Conservation (phyloP, 441 rosid genomes). For the Croton laevigatus region DNA sequence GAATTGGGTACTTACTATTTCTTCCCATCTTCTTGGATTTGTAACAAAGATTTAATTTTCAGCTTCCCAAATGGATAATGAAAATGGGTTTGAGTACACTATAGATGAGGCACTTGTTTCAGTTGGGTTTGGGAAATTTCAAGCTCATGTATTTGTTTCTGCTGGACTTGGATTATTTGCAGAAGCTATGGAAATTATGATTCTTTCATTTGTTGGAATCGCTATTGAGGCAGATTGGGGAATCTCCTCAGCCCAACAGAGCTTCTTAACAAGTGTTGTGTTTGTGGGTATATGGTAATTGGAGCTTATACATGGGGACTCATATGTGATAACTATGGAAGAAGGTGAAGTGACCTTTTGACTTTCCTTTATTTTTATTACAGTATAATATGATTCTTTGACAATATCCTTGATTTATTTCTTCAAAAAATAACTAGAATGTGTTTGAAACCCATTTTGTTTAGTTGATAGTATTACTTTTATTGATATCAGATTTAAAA, state of each 20-base stretch:
- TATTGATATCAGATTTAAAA: too few relatives aligned
- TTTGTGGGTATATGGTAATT: slow-evolving; percentile 56
- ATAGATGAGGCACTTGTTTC: slow-evolving; percentile 51
- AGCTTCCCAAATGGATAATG: slow-evolving; percentile 12
- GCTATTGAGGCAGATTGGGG: slow-evolving; percentile 52
- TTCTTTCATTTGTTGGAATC: slow-evolving; percentile 64
- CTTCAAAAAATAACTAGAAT: background rate
- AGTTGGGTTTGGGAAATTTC: slow-evolving; percentile 58
- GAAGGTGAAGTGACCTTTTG: slow-evolving; percentile 32
- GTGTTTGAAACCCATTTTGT: too few relatives aligned
- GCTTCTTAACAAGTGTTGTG: slow-evolving; percentile 46
- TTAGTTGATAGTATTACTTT: too few relatives aligned
- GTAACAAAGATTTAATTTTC: background rate
- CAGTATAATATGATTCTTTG: background rate
- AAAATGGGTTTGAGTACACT: slow-evolving; percentile 25
- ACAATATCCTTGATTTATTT: background rate
- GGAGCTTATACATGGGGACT: slow-evolving; percentile 72
- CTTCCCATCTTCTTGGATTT: too few relatives aligned
- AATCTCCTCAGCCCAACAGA: slow-evolving; percentile 48
- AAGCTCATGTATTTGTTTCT: slow-evolving; percentile 43
- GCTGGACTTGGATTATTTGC: slow-evolving; percentile 59
- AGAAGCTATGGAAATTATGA: slow-evolving; percentile 71
- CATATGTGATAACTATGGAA: slow-evolving; percentile 49
- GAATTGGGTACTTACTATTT: too few relatives aligned
- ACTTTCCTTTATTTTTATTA: background rate